Conservation (phyloP, 2,329 filamentous ascomycete genomes). For the Diaporthe caulivora region DNA sequence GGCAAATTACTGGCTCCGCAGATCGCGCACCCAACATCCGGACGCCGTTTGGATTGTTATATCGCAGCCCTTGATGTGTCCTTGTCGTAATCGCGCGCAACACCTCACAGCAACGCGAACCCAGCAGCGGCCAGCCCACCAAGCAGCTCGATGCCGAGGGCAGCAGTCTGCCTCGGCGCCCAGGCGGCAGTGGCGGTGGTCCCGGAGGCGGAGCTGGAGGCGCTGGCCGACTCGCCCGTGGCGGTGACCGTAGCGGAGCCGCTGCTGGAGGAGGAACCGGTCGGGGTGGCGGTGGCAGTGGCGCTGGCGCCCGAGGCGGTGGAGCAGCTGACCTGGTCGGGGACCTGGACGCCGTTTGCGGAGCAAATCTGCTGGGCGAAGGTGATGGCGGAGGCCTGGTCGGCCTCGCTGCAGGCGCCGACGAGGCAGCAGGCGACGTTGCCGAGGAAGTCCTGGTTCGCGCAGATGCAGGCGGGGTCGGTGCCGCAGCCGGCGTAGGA, state of each 20-base stretch:
- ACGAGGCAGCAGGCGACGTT: slow-evolving; percentile 54
- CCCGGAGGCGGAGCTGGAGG: slow-evolving; percentile 20
- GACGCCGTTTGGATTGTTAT: not conserved
- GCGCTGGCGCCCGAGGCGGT: slow-evolving; percentile 36
- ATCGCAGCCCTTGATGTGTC: not conserved
- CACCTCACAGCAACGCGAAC: slow-evolving; percentile 33
- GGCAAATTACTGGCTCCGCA: not conserved
- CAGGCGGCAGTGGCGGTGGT: slow-evolving; percentile 18
- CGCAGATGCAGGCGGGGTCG: slow-evolving; percentile 57
- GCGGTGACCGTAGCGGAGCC: slow-evolving; percentile 39
- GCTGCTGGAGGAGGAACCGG: slow-evolving; percentile 35
- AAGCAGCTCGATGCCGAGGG: slow-evolving; percentile 35
- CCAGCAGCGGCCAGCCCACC: slow-evolving; percentile 39
- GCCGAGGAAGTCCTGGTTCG: slow-evolving; percentile 53
- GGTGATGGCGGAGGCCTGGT: slow-evolving; percentile 48
- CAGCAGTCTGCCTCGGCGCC: slow-evolving; percentile 37
- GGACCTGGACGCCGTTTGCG: slow-evolving; percentile 49
- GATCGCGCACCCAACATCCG: not conserved
- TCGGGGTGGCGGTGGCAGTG: slow-evolving; percentile 35
- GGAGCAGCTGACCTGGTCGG: slow-evolving; percentile 48
- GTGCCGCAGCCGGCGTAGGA: slow-evolving; percentile 52
- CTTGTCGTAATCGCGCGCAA: not conserved
- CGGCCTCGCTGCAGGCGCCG: slow-evolving; percentile 46
- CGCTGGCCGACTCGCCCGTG: slow-evolving; percentile 26
- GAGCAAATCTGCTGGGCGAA: slow-evolving; percentile 50